phyloP scores from a whole-genome alignment of 495 filamentous ascomycete species.

The Aspergillus panamensis region DNA sequence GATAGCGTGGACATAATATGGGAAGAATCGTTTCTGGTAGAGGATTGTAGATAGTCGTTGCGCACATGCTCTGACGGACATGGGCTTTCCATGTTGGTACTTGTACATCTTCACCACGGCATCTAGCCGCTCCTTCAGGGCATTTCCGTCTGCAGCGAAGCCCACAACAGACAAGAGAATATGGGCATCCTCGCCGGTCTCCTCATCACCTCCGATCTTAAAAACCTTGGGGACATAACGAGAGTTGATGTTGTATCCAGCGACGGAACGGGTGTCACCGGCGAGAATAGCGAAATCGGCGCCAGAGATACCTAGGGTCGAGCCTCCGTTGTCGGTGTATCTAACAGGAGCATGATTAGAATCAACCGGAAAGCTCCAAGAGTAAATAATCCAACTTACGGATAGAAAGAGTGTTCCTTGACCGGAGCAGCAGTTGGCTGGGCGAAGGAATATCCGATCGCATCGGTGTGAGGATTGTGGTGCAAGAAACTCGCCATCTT shows the following conservation, averaged over 20 bases:
- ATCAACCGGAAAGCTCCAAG: conserved; percentile 3
- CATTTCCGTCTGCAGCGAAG: conserved; percentile 89
- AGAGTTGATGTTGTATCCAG: conserved; percentile 98
- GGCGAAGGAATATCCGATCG: conserved; percentile 60
- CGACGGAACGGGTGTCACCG: conserved; percentile 90
- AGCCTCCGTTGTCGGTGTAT: conserved; percentile 97
- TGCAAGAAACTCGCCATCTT: conserved; percentile 48
- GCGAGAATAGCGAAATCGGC: conserved; percentile 92
- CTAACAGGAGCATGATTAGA: conserved; percentile 41
- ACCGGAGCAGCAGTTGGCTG: conserved; percentile 46
- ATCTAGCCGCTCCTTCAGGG: conserved; percentile 84
- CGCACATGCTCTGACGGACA: conserved; percentile 89
- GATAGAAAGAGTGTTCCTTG: conserved; percentile 85
- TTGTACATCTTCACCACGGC: conserved; percentile 94
- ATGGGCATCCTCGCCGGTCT: conserved; percentile 74
- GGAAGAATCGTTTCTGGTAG: conserved; percentile 97
- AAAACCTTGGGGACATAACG: conserved; percentile 92
- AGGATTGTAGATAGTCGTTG: conserved; percentile 90
- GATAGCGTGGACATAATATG: conserved; percentile 93
- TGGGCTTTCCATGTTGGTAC: conserved; percentile 89
- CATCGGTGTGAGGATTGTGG: conserved; percentile 40
- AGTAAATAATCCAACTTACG: conserved; percentile 54
- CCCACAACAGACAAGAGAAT: conserved; percentile 92
- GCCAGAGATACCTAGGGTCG: conserved; percentile 90
- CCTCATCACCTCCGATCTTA: conserved; percentile 87